Percentiles rank a stretch among this genome's conserved stretches.
These are phyloP conservation scores for Neurospora cerealis DNA, from an alignment of 495 filamentous ascomycete species.

Conservation along the genomic window DNA sequence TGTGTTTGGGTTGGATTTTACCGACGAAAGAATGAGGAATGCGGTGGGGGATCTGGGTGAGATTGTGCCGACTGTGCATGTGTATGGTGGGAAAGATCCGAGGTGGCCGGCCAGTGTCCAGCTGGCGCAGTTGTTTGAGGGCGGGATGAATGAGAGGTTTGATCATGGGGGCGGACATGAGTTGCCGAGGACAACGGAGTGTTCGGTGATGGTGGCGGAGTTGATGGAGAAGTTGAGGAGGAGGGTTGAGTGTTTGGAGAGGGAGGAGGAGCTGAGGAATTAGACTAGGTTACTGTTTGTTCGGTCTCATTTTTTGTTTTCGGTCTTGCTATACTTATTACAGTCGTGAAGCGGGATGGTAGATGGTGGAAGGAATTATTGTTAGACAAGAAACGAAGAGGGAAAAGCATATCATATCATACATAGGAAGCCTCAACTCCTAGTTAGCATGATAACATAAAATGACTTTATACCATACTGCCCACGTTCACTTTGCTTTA, in stretches of 20 bases:
- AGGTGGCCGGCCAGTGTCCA: constrained; percentile 45
- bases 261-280: not conserved
- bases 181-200: constrained; percentile 22
- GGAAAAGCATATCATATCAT: not conserved
- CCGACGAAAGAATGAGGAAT: constrained; percentile 29
- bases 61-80: constrained; percentile 50
- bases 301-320: not conserved
- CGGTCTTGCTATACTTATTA: not conserved
- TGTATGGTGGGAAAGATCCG: constrained; percentile 51
- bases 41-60: not conserved
- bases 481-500: not conserved
- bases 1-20: constrained; percentile 45
- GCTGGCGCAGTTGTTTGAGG: constrained; percentile 44
- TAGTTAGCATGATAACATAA: not conserved
- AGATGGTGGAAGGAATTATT: not conserved
- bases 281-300: not conserved
- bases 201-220: constrained; percentile 16
- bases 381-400: not conserved
- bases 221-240: constrained; percentile 13
- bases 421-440: not conserved
- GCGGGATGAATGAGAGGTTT: constrained; percentile 27
- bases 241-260: not conserved
- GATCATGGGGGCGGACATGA: constrained; percentile 50
- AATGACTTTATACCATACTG: not conserved
- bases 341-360: not conserved